Conservation (phyloP, 352 stramenopile species). For the Phytophthora pinifolia region DNA sequence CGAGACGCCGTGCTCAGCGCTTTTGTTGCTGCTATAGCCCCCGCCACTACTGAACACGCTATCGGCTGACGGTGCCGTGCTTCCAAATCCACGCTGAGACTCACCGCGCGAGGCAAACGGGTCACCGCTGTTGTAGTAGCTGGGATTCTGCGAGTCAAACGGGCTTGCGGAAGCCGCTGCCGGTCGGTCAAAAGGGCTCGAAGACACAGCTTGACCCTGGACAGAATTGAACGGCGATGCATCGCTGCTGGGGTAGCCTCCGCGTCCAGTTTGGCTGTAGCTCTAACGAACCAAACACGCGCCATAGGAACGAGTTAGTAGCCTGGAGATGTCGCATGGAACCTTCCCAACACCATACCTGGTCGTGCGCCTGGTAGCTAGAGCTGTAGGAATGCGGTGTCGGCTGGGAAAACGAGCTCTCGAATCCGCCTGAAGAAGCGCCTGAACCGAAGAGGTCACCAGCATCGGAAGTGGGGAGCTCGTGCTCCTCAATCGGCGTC, state of each 20-base stretch:
- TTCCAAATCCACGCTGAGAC: slow-evolving; percentile 29
- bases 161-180: slow-evolving; percentile 13
- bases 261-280: slow-evolving; percentile 22
- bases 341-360: slow-evolving; percentile 28
- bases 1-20: slow-evolving; percentile 7
- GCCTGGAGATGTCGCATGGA: background rate
- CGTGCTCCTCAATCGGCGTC: slow-evolving; percentile 35
- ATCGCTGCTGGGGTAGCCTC: slow-evolving; percentile 6
- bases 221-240: slow-evolving; percentile 11
- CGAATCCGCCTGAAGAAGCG: slow-evolving; percentile 31
- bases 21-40: slow-evolving; percentile 6
- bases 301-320: slow-evolving; percentile 8
- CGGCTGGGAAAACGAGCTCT: slow-evolving; percentile 35
- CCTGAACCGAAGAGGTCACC: slow-evolving; percentile 56
- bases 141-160: slow-evolving; percentile 19
- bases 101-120: slow-evolving; percentile 23
- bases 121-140: slow-evolving; percentile 17
- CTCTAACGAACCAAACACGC: slow-evolving; percentile 14
- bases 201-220: slow-evolving; percentile 14
- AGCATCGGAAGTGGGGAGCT: slow-evolving; percentile 55
- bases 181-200: slow-evolving; percentile 25
- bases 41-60: slow-evolving; percentile 17
- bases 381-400: slow-evolving; percentile 27
- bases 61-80: slow-evolving; percentile 15
- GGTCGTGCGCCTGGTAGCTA: slow-evolving; percentile 38